A percentile compares a stretch with the other conserved stretches of the same genome.
These are phyloP conservation scores for Puccinia novopanici DNA, from an alignment of 1,284 basidiomycete species.

Conservation along the genomic window DNA sequence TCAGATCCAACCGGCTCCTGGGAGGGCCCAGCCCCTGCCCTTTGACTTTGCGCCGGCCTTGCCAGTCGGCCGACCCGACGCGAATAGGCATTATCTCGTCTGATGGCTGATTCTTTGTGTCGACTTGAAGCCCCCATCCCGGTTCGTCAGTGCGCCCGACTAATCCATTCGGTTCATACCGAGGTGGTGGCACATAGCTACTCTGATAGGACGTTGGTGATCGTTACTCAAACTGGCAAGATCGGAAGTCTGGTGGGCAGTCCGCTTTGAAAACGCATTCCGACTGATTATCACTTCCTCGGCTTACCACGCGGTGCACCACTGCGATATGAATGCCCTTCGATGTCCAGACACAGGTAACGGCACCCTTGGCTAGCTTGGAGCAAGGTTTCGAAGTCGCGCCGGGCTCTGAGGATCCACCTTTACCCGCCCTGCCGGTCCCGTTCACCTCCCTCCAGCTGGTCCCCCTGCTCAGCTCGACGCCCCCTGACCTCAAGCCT, in stretches of 20 bases:
- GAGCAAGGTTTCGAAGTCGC: slow-evolving; percentile 34
- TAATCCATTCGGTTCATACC: slow-evolving; percentile 67
- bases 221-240: slow-evolving; percentile 83
- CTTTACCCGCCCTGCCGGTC: slow-evolving; percentile 7
- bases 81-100: too few species aligned
- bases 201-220: slow-evolving; percentile 74
- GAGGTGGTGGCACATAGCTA: slow-evolving; percentile 76
- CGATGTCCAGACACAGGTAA: slow-evolving; percentile 37
- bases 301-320: background rate
- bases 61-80: too few species aligned
- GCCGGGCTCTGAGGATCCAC: background rate
- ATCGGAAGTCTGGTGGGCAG: slow-evolving; percentile 74
- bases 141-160: slow-evolving; percentile 62
- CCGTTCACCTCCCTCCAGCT: slow-evolving; percentile 42
- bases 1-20: too few species aligned
- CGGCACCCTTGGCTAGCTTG: slow-evolving; percentile 23
- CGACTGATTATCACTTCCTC: background rate
- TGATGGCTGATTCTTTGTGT: slow-evolving; percentile 1
- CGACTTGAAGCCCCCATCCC: slow-evolving; percentile 66
- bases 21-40: too few species aligned
- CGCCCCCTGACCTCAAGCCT: slow-evolving; percentile 31
- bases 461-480: slow-evolving; percentile 25
- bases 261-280: background rate
- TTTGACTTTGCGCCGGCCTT: too few species aligned
- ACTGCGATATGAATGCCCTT: background rate